A percentile compares a stretch with the other conserved stretches of the same genome.
phyloP scores from a whole-genome alignment of 164 flowering plant species.

The Kingdonia uniflora region DNA sequence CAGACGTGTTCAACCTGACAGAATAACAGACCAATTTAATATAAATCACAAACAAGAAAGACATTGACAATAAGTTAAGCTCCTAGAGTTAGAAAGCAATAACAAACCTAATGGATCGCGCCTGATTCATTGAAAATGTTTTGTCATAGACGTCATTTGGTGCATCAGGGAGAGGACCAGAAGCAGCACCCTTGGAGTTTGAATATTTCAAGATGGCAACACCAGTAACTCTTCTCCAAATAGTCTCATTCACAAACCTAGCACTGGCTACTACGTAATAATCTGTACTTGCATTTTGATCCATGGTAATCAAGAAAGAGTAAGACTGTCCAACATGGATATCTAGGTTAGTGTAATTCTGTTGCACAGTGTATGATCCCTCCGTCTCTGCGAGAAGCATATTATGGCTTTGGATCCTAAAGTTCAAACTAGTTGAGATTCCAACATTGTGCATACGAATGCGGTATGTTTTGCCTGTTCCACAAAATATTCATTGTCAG shows the following conservation, averaged over 20 bases:
- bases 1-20: conserved; percentile 79
- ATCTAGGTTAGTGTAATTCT: conserved; percentile 86
- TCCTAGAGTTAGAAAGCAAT: not conserved
- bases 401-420: conserved; percentile 86
- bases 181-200: conserved; percentile 75
- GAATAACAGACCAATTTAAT: not conserved
- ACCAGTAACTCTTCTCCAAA: conserved; percentile 81
- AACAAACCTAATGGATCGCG: conserved; percentile 85
- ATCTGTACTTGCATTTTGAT: conserved; percentile 89
- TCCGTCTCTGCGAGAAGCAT: conserved; percentile 78
- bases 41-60: not conserved
- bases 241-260: conserved; percentile 77
- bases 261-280: conserved; percentile 98
- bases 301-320: conserved; percentile 90
- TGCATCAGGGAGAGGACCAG: conserved; percentile 74
- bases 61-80: not conserved
- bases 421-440: conserved; percentile 79
- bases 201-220: conserved; percentile 80
- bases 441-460: conserved; percentile 93
- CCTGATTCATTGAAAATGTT: conserved; percentile 97
- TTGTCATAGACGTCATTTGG: conserved; percentile 83
- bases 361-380: conserved; percentile 92
- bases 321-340: conserved; percentile 98
- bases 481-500: conserved; percentile 10
- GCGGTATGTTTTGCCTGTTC: conserved; percentile 86